These are phyloP conservation scores for Tetradesmus obliquus DNA, from an alignment of 139 green algal genomes.

Conservation along the genomic window DNA sequence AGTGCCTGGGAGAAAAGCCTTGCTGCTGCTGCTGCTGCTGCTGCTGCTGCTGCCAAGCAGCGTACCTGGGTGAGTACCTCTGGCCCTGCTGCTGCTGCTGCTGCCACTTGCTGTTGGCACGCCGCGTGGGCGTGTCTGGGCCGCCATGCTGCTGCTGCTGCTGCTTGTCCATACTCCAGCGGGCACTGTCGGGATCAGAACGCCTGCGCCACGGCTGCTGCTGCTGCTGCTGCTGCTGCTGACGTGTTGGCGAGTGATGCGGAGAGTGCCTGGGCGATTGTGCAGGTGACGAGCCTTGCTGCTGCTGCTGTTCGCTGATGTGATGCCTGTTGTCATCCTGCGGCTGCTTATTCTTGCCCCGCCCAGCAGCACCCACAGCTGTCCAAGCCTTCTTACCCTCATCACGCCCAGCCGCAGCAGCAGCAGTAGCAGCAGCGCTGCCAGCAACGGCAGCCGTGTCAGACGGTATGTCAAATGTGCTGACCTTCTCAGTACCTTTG, in stretches of 20 bases:
- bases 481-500: neutral
- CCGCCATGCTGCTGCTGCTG: constrained; percentile 13
- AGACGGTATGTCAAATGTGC: neutral
- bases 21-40: constrained; percentile 29
- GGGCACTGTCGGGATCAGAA: neutral
- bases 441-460: neutral
- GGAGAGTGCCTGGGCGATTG: neutral
- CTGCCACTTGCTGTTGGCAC: neutral
- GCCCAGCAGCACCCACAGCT: neutral
- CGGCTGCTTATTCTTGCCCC: neutral
- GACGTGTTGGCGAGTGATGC: neutral
- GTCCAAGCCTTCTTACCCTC: neutral
- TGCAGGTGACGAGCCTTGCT: neutral
- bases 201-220: constrained; percentile 26
- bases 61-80: neutral
- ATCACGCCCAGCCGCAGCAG: neutral
- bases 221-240: constrained; percentile 10
- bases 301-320: constrained; percentile 17
- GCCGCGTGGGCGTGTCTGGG: neutral
- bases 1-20: neutral
- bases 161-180: neutral
- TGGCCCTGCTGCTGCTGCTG: constrained; percentile 17
- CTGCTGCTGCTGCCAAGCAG: constrained; percentile 2
- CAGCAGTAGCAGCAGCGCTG: neutral
- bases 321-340: neutral